Base-by-base conservation (phyloP, 2,329 filamentous ascomycete species). In the Claviceps sp. region DNA sequence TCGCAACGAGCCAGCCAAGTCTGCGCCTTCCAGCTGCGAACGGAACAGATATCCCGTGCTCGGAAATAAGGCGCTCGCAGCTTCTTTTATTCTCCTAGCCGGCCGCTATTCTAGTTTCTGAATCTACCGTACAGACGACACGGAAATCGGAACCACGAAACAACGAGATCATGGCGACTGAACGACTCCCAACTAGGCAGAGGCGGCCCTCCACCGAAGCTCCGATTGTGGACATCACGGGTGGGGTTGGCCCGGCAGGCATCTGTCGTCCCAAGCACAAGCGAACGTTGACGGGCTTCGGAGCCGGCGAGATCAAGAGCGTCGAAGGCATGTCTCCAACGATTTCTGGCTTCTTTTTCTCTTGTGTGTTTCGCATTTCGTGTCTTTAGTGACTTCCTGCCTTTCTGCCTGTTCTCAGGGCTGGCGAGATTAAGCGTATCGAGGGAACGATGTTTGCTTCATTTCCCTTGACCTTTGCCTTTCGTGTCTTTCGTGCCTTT, bases 231-330 rank as follows among this genome's bases (percentile, higher is more conserved):
- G 88, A 95, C 65, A 84, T 97, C 56, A 78, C 87, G 67, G 90
- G 89, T 58, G 84, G 87, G 18, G 81, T 96, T 53, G 85, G 85
- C n/a, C 88, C 89, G 42, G 84, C 84, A 43, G 91, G 94, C 65
- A 84, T 86, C 70, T 81, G 79, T 26, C 79, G 93, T 55, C 93
- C 93, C 46, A 98, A 97, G 73, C 93, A 98, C 74, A 96, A 88
- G 76, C 82, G 93, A 60, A 97, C 91, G n/a, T 86, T 87, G 59
- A 98, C 93, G 9, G 93, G 93, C 8, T 93, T 97, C 65, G 90
- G 89, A 37, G 79, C 89, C 30, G 75, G 80, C 38, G 93, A 98
- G 65, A 96, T 96, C 74, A 96, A 95, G 75, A 85, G 72, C 62
- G 88, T 97, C 48, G 90, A 97, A 73, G 88, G 89, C 74, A 43